Conservation (phyloP, 345 rosid genomes). For the Eucalyptus rudis region DNA sequence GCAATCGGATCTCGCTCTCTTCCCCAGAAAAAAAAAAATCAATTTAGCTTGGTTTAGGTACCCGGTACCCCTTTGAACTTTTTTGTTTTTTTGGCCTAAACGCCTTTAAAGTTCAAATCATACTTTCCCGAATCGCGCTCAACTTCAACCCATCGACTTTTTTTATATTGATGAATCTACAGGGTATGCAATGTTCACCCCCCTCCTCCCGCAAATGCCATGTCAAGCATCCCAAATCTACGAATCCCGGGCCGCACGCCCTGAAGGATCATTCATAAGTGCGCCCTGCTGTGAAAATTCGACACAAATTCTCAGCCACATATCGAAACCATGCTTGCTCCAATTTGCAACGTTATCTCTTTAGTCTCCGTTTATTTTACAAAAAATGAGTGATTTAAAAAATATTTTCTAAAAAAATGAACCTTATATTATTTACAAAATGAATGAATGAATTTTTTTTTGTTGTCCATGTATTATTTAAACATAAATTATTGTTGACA, state of each 20-base stretch:
- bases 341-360: no score
- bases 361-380: not conserved
- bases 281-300: not conserved
- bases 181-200: not conserved
- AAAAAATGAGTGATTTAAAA: not conserved
- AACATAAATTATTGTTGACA: not conserved
- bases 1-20: not conserved
- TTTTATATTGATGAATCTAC: not conserved
- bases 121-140: not conserved
- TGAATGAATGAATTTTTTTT: not conserved
- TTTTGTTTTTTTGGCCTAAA: no score
- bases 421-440: not conserved
- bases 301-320: not conserved
- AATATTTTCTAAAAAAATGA: not conserved
- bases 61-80: not conserved
- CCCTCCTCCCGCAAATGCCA: not conserved
- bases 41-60: not conserved
- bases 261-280: not conserved
- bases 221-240: not conserved
- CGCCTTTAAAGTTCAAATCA: not conserved
- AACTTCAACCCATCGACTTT: not conserved
- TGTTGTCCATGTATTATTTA: no score
- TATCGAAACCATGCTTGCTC: not conserved
- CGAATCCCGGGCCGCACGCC: not conserved
- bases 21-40: not conserved